Percentiles rank a stretch among this genome's conserved stretches.
phyloP scores from a whole-genome alignment of 108 stramenopile genomes.

The Skeletonema potamos region DNA sequence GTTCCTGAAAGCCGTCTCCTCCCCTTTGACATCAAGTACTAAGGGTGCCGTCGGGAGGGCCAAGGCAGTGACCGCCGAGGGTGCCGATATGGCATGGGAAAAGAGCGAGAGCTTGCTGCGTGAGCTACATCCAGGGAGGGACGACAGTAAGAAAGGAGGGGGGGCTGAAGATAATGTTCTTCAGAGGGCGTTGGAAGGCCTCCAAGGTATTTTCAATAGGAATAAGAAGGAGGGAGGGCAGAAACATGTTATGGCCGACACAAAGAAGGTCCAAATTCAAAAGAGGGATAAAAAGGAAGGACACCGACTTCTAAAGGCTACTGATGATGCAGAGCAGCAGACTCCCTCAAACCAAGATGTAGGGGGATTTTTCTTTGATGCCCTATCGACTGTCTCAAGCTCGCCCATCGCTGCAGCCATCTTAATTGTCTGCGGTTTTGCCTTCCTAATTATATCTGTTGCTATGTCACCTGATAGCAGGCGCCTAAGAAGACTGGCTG shows the following conservation, averaged over 20 bases:
- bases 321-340: neutral
- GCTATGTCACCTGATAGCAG: neutral
- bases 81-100: neutral
- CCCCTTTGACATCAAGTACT: neutral
- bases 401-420: neutral
- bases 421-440: neutral
- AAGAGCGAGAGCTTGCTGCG: neutral
- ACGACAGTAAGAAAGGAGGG: neutral
- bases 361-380: neutral
- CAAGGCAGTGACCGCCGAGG: neutral
- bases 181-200: neutral
- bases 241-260: neutral
- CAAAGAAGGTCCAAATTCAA: neutral
- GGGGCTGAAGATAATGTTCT: neutral
- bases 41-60: neutral
- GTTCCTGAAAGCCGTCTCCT: neutral
- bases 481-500: neutral
- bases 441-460: neutral
- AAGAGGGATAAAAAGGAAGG: neutral
- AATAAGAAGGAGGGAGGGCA: neutral
- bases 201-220: neutral
- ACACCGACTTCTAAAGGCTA: neutral
- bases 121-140: neutral
- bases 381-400: neutral
- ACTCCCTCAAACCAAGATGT: neutral